Percentiles rank a stretch among this genome's conserved stretches.
Conservation (phyloP, 169 alveolate species). For the Eimeria brunetti region DNA sequence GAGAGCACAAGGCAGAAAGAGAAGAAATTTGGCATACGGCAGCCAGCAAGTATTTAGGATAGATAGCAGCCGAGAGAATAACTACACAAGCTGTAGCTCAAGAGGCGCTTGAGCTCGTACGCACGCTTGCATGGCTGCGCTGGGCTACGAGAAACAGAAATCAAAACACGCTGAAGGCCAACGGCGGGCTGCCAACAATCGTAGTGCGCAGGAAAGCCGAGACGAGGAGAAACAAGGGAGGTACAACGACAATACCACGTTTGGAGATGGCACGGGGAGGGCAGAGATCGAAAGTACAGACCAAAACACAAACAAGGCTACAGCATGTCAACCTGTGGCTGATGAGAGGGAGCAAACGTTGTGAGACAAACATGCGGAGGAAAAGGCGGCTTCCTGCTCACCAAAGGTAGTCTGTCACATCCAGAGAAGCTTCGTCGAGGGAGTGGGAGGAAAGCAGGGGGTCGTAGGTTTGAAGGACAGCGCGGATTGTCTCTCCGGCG, state of each 20-base stretch:
- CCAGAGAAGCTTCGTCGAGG: slow-evolving; percentile 78
- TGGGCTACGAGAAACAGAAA: background rate
- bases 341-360: background rate
- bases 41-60: background rate
- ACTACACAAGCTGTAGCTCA: background rate
- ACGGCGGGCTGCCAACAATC: background rate
- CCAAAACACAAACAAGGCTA: background rate
- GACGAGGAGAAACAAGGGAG: background rate
- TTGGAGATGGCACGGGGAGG: background rate
- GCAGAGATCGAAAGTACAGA: background rate
- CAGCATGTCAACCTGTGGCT: background rate
- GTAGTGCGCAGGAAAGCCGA: background rate
- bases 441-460: slow-evolving; percentile 54
- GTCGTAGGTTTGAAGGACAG: slow-evolving; percentile 61
- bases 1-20: background rate
- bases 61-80: background rate
- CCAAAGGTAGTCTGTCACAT: slow-evolving; percentile 73
- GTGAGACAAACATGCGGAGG: background rate
- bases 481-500: slow-evolving; percentile 30
- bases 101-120: background rate
- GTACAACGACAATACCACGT: background rate
- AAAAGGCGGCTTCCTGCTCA: background rate
- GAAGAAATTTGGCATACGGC: background rate
- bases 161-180: background rate
- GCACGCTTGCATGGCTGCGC: background rate